Base-by-base conservation (phyloP, 139 green algal species). In the Deuterostichococcus epilithicus region DNA sequence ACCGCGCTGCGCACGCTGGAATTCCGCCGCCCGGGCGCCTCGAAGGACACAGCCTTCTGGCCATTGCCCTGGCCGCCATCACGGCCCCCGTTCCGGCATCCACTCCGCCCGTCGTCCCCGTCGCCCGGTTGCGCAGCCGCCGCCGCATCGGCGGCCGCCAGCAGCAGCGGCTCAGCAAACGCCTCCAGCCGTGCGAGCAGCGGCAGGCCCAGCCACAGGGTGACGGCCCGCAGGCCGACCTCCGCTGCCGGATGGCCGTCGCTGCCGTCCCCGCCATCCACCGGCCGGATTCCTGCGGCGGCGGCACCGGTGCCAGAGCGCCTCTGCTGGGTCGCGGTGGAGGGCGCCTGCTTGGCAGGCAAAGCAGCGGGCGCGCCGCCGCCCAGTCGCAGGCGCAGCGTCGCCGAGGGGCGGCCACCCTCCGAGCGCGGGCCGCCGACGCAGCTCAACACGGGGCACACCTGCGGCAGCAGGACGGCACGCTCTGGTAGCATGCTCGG, bases 201-300 rank as follows among this genome's bases (percentile, higher is more conserved):
- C 18, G 65, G 68, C 47, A 82, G 66, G 18, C 63, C 66, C 63
- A 80, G 42, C 78, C 74, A 78, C 32, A 84, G 26, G 47, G 72
- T 78, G 2, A 47, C 42, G 5, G 71, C 71, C 71, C 72, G 70
- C 71, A 78, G 5, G 10, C 5, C 63, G 28, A 37, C 30, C 63
- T 69, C 32, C 5, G 63, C 63, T 28, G 15, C 37, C 15, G 63
- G 30, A 15, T 69, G n/a, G n/a, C n/a, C n/a, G n/a, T n/a, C n/a
- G n/a, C 63, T 37, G 30, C 63, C 28, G n/a, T 37, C 59, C 10
- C 63, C 63, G 52, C 52, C 52, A 23, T 13, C 42, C 42, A 13
- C 42, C 8, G 42, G 42, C 42, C 13, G 42, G 8, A 13, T 52
- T 52, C 8, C 42, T 23, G 42, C 42, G 8, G 42, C 42, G 13